A percentile compares a stretch with the other conserved stretches of the same genome.
phyloP scores from a whole-genome alignment of 768 basidiomycete genomes.

The Tulasnella sp. region DNA sequence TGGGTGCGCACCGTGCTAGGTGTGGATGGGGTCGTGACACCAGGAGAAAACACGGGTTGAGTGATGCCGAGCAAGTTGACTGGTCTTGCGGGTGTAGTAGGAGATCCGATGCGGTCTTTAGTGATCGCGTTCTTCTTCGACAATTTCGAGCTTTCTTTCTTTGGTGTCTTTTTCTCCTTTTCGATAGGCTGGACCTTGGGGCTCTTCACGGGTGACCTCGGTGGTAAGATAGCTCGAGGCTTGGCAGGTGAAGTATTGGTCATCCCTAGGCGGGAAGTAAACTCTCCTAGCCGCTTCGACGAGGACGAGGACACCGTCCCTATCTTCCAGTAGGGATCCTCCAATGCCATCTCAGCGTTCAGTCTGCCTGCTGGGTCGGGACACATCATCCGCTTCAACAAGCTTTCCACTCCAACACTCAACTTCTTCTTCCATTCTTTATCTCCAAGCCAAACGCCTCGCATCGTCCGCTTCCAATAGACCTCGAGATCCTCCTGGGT shows the following conservation, averaged over 20 bases:
- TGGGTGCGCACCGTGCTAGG: not conserved
- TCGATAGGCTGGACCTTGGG: not conserved
- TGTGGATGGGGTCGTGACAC: not conserved
- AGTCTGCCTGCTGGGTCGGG: constrained; percentile 75
- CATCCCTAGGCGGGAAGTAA: too few species aligned
- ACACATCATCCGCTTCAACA: constrained; percentile 65
- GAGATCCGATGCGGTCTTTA: not conserved
- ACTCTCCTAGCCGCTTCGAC: too few species aligned
- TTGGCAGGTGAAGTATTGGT: too few species aligned
- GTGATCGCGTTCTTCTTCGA: not conserved
- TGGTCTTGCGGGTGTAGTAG: not conserved
- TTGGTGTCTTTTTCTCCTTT: not conserved
- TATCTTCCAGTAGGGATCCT: constrained; percentile 52
- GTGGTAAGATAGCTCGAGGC: too few species aligned
- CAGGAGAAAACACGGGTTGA: not conserved
- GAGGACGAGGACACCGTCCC: too few species aligned
- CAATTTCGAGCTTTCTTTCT: not conserved
- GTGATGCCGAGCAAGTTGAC: not conserved
- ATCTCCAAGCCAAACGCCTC: constrained; percentile 74
- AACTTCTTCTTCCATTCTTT: constrained; percentile 53
- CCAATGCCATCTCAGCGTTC: constrained; percentile 52
- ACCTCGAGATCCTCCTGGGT: constrained; percentile 70
- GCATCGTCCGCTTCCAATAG: constrained; percentile 72
- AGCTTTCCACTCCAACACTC: constrained; percentile 40
- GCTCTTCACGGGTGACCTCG: too few species aligned